Percentiles rank a stretch among this genome's conserved stretches.
These are phyloP conservation scores for Glycine soja DNA, from an alignment of 306 rosid genomes.

Conservation along the genomic window DNA sequence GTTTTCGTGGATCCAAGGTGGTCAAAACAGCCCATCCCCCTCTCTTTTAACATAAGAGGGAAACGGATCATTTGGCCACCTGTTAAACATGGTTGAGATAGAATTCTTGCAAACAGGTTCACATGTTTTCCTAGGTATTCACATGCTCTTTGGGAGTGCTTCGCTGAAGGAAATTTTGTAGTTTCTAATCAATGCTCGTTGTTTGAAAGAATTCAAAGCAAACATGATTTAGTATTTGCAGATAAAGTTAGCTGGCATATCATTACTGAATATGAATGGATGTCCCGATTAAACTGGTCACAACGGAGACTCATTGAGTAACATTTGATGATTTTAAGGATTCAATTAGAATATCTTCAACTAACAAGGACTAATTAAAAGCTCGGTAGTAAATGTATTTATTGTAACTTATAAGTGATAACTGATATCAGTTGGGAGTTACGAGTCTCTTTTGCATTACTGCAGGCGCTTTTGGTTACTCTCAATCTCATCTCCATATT, in stretches of 20 bases:
- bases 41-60: neutral
- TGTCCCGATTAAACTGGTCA: slow-evolving; percentile 9
- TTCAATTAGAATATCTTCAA: slow-evolving; percentile 7
- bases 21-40: neutral
- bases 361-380: neutral
- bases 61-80: slow-evolving; percentile 12
- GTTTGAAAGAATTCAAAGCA: neutral
- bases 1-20: neutral
- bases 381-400: neutral
- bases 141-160: no score
- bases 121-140: no score
- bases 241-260: slow-evolving; percentile 3
- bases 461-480: slow-evolving; percentile 38
- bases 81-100: neutral
- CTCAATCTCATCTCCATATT: neutral
- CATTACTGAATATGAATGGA: slow-evolving; percentile 22
- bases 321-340: neutral
- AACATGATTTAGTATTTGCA: slow-evolving; percentile 5
- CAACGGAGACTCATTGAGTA: neutral
- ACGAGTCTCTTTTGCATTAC: slow-evolving; percentile 3
- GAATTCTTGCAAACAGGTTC: no score
- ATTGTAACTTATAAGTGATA: neutral
- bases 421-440: neutral
- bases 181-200: neutral
- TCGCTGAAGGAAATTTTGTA: no score